Evolutionary conservation across 148 eudicot species (phyloP), one percentile per base, ranked within the genome.

Genomic region (Camellia sinensis): DNA sequence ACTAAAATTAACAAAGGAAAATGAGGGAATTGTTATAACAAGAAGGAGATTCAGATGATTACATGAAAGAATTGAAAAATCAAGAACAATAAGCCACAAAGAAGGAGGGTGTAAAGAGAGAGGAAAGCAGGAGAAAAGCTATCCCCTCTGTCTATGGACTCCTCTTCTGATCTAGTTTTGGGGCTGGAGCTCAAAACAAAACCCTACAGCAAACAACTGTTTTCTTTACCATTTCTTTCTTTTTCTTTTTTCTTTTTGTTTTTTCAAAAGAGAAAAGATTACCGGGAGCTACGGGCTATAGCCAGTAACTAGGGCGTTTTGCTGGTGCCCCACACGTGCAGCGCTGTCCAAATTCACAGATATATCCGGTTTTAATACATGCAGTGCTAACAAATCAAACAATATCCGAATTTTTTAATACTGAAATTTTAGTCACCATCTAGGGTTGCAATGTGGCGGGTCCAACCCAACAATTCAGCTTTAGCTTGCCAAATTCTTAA

Each of bases 321-420:
- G 79, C 78, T 78, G 75, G 87, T 86, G 88, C 62, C 71, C 57
- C 83, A 77, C 87, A 88, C 90, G 90, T 88, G 90, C 85, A 83
- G 41, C 60, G 69, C 66, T 53, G 76, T 78, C 60, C 56, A 57
- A 65, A 59, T 70, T 80, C 80, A 82, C 87, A 82, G 80, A 63
- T 67, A 75, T 80, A 22, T 40, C 82, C 80, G 76, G 81, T 72
- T 64, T 66, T 15, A 50, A 15, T 50, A 0, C 50, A 46, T 46
- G 29, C 29, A 29, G 29, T 29, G 29, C 29, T 29, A 29, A 29
- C 29, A 29, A 29, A 29, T 29, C 29, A 29, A 29, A 29, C 29
- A 29, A 29, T 29, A 29, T 29, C 29, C 29, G 29, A 29, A 29
- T 29, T 29, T n/a, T 29, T 29, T 29, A 29, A 29, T 29, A 29